These are phyloP conservation scores for Tetradesmus lagerheimii DNA, from an alignment of 139 green algal genomes.

Conservation along the genomic window DNA sequence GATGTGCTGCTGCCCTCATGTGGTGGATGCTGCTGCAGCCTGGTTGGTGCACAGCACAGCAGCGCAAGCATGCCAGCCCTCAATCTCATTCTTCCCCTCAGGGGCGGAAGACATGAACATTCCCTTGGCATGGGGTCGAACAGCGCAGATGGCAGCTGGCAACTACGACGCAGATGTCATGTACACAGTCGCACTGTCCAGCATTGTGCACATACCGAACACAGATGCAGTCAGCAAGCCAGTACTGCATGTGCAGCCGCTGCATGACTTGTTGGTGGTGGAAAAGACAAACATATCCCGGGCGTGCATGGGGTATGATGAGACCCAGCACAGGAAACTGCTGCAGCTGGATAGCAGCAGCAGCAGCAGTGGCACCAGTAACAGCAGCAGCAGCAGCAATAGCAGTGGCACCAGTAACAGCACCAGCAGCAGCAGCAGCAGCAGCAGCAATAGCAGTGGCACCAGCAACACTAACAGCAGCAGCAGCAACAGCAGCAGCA, in stretches of 20 bases:
- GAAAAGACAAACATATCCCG: background rate
- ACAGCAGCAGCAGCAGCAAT: background rate
- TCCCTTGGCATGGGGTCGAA: constrained; percentile 28
- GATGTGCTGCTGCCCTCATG: no score
- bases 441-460: background rate
- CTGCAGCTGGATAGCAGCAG: background rate
- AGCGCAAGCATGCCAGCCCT: background rate
- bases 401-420: background rate
- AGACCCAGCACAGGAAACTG: background rate
- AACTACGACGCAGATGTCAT: constrained; percentile 24
- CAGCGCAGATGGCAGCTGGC: constrained; percentile 32
- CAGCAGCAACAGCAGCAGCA: constrained; percentile 22
- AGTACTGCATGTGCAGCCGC: constrained; percentile 20
- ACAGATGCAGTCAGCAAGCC: background rate
- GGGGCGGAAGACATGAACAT: constrained; percentile 44
- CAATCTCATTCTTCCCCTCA: constrained; percentile 39
- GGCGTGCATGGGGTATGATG: background rate
- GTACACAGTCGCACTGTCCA: constrained; percentile 24
- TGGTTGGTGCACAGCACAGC: background rate
- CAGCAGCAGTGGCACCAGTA: background rate
- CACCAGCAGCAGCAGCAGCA: background rate
- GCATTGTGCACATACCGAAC: constrained; percentile 10
- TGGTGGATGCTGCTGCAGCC: background rate
- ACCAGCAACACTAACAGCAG: background rate
- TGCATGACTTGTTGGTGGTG: background rate